phyloP scores from a whole-genome alignment of 805 yeast species.

The Suhomyces prunicola region DNA sequence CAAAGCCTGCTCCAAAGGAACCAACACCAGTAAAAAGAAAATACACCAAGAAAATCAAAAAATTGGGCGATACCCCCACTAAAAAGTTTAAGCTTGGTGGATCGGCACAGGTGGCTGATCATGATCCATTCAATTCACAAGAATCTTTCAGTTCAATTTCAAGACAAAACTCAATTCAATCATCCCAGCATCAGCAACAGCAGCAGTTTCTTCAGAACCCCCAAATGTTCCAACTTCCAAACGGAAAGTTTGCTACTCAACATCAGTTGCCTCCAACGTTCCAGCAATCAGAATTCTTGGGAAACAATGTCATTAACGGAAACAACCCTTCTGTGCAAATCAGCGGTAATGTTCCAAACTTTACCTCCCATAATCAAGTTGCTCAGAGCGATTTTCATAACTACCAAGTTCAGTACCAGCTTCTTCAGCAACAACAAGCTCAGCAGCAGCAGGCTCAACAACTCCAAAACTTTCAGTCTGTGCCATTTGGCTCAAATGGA shows the following conservation, averaged over 20 bases:
- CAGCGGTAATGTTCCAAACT: conserved; percentile 4
- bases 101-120: conserved; percentile 7
- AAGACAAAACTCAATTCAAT: conserved; percentile 10
- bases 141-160: conserved; percentile 14
- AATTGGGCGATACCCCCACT: conserved; percentile 55
- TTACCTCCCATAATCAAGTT: conserved; percentile 14
- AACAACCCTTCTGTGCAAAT: not conserved
- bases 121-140: conserved; percentile 16
- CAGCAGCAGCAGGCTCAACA: conserved; percentile 10
- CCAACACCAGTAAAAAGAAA: conserved; percentile 43
- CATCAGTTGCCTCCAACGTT: conserved; percentile 21
- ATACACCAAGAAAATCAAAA: conserved; percentile 47
- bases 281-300: conserved; percentile 20
- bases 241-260: conserved; percentile 15
- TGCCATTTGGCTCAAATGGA: not conserved
- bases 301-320: conserved; percentile 1
- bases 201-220: conserved; percentile 62
- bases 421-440: conserved; percentile 22
- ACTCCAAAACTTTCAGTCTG: conserved; percentile 2
- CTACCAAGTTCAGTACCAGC: conserved; percentile 20
- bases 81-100: conserved; percentile 39
- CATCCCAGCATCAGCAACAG: conserved; percentile 43
- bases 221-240: conserved; percentile 1
- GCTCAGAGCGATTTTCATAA: conserved; percentile 21
- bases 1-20: conserved; percentile 33